Conservation (phyloP, 345 rosid species). For the Kernera saxatilis region DNA sequence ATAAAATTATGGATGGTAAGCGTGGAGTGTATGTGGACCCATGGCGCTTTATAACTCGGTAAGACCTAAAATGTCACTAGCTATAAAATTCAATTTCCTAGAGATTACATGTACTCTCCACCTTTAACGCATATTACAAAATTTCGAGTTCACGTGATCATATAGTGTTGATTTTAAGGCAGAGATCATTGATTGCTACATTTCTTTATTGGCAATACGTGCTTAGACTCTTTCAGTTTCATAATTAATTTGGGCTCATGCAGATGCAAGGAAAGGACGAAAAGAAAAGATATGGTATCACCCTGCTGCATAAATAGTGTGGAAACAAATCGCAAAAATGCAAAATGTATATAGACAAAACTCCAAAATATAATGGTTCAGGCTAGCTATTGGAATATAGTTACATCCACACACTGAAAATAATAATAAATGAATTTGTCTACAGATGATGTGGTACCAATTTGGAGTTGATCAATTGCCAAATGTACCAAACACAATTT, state of each 20-base stretch:
- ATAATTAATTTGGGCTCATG: slow-evolving; percentile 13
- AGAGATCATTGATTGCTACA: neutral
- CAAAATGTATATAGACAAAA: slow-evolving; percentile 19
- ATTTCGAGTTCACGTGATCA: slow-evolving; percentile 19
- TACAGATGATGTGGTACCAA: slow-evolving; percentile 12
- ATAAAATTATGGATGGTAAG: neutral
- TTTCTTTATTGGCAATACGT: slow-evolving; percentile 6
- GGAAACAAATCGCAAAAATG: slow-evolving; percentile 16
- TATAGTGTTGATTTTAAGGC: slow-evolving; percentile 9
- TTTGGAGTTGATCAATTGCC: neutral
- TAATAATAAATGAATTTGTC: neutral
- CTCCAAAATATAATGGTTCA: slow-evolving; percentile 18
- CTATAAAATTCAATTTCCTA: neutral
- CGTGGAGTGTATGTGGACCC: slow-evolving; percentile 14
- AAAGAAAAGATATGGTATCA: slow-evolving; percentile 14
- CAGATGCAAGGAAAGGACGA: neutral
- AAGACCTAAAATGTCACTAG: neutral
- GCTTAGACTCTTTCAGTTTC: slow-evolving; percentile 5
- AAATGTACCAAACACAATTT: neutral
- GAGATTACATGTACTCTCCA: neutral
- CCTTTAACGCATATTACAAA: neutral
- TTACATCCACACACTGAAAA: neutral
- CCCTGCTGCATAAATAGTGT: neutral
- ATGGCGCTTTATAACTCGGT: neutral
- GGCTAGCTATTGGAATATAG: slow-evolving; percentile 5